Percentiles rank a stretch among this genome's conserved stretches.
phyloP scores from a whole-genome alignment of 129 eudicot genomes.

The Smallanthus sonchifolius region DNA sequence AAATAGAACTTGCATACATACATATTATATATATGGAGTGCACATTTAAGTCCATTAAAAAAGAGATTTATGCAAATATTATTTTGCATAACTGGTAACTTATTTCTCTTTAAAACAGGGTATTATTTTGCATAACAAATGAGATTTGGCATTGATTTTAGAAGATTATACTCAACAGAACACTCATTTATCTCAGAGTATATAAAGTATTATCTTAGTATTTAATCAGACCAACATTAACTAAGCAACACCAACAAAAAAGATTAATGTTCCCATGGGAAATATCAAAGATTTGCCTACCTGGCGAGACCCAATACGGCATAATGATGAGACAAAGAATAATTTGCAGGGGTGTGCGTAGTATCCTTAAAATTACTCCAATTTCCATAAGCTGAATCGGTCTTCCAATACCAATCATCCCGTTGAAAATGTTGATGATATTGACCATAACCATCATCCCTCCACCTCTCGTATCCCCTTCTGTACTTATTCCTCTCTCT shows the following conservation, averaged over 20 bases:
- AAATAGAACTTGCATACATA: too few relatives aligned
- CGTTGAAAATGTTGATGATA: constrained; percentile 80
- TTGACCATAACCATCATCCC: constrained; percentile 47
- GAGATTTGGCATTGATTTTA: neutral
- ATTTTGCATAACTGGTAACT: too few relatives aligned
- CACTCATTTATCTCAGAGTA: neutral
- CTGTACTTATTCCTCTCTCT: constrained; percentile 73
- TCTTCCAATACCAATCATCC: constrained; percentile 87
- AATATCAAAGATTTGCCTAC: constrained; percentile 50
- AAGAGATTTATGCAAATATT: too few relatives aligned
- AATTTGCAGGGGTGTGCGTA: constrained; percentile 34
- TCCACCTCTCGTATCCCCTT: constrained; percentile 78
- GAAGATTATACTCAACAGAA: neutral
- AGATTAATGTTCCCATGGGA: neutral
- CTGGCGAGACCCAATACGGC: constrained; percentile 91
- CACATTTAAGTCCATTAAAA: too few relatives aligned
- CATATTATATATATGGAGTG: too few relatives aligned
- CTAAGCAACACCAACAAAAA: neutral
- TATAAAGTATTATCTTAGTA: neutral
- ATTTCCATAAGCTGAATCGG: constrained; percentile 48
- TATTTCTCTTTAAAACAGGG: neutral
- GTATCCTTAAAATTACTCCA: constrained; percentile 45
- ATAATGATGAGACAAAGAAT: constrained; percentile 79
- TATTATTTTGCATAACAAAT: neutral
- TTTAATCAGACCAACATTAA: neutral